Evolutionary conservation across 1,284 basidiomycete genomes (phyloP).

Genomic region (Cystobasidium slooffiae): DNA sequence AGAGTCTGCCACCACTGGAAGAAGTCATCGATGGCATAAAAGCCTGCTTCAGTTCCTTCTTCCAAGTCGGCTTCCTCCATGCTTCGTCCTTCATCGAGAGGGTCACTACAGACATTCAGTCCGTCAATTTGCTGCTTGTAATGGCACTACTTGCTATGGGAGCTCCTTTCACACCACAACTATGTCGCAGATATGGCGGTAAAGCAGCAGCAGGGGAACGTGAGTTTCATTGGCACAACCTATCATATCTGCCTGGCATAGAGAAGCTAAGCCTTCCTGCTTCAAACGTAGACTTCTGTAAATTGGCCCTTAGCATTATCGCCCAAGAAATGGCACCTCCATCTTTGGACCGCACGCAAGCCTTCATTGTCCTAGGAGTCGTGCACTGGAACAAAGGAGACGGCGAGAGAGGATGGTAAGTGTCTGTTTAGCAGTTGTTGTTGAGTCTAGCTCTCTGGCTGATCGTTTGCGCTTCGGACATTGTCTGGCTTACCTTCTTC

Average conservation of each 20-base stretch:
- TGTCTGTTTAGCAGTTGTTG: not conserved
- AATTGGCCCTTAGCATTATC: constrained; percentile 1
- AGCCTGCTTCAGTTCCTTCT: not conserved
- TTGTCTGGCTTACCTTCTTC: too few relatives aligned
- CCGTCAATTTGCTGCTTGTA: not conserved
- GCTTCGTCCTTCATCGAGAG: constrained; percentile 2
- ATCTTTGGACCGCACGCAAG: not conserved
- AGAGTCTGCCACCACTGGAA: not conserved
- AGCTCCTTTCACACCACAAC: not conserved
- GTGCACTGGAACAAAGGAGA: constrained; percentile 13
- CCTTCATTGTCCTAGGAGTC: not conserved
- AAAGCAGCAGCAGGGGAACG: not conserved
- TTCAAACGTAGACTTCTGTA: not conserved
- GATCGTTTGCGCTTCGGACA: too few relatives aligned
- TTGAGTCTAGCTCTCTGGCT: not conserved
- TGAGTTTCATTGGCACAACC: not conserved
- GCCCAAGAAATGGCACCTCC: constrained; percentile 7
- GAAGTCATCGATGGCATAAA: constrained; percentile 7
- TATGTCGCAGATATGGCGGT: not conserved
- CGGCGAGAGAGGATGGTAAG: constrained; percentile 1
- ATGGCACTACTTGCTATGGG: constrained; percentile 1
- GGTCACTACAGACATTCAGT: not conserved
- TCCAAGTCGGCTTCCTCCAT: constrained; percentile 1
- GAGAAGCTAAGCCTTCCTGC: too few relatives aligned
- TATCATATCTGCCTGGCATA: not conserved